Conservation (phyloP, 768 basidiomycete species). For the Boletus rufocinnamomeus region DNA sequence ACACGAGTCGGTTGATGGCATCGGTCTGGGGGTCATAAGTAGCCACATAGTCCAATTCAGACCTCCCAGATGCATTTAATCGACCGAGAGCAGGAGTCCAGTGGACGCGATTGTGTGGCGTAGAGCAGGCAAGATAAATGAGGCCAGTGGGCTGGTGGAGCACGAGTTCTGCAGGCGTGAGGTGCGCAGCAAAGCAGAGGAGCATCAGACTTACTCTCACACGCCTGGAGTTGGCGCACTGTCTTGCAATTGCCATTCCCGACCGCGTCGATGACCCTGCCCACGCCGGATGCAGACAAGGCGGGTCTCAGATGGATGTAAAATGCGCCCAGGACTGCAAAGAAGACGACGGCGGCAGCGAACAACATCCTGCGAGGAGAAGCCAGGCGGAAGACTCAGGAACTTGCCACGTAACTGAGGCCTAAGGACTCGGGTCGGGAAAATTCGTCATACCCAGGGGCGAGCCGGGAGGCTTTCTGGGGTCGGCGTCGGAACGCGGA, state of each 20-base stretch:
- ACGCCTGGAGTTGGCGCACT: conserved; percentile 59
- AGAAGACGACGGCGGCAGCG: conserved; percentile 26
- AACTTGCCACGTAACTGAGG: too few relatives aligned
- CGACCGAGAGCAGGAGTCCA: conserved; percentile 53
- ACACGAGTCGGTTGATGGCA: conserved; percentile 46
- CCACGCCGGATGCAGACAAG: conserved; percentile 44
- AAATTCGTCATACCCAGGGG: too few relatives aligned
- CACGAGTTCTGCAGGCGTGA: conserved; percentile 49
- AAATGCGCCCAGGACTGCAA: conserved; percentile 44
- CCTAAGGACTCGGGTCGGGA: too few relatives aligned
- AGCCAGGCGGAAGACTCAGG: too few relatives aligned
- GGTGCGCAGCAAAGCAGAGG: neutral
- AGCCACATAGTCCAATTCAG: conserved; percentile 56
- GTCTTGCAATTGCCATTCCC: conserved; percentile 52
- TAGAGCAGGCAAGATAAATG: conserved; percentile 66
- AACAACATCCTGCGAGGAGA: conserved; percentile 6
- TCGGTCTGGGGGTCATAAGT: conserved; percentile 54
- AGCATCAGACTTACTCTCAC: conserved; percentile 54
- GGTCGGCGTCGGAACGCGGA: too few relatives aligned
- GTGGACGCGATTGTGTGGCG: conserved; percentile 43
- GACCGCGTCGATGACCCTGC: conserved; percentile 44
- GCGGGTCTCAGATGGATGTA: conserved; percentile 53
- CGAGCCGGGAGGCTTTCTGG: too few relatives aligned
- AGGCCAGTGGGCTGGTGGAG: conserved; percentile 59
- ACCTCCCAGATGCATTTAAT: conserved; percentile 40